These are phyloP conservation scores for Thielaviopsis ethacetica DNA, from an alignment of 2,329 filamentous ascomycete genomes.

Conservation along the genomic window DNA sequence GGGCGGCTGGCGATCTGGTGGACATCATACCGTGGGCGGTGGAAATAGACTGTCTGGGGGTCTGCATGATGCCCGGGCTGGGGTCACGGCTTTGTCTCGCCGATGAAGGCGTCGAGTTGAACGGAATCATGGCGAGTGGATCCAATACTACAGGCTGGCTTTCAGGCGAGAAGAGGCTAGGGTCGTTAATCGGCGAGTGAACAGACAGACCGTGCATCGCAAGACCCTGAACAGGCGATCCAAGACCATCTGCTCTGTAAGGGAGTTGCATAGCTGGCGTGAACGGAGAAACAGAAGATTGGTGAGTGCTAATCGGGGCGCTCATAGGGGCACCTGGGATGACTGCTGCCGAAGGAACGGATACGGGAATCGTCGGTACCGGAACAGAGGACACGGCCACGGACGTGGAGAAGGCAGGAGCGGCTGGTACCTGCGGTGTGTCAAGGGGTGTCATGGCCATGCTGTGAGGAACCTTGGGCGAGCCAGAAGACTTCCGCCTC, in stretches of 20 bases:
- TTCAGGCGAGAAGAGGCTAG: constrained; percentile 21
- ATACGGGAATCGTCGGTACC: background rate
- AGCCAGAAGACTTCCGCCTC: constrained; percentile 60
- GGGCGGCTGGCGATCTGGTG: constrained; percentile 3
- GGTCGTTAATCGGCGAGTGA: constrained; percentile 23
- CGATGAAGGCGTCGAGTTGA: constrained; percentile 59
- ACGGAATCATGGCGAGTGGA: constrained; percentile 42
- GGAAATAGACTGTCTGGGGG: constrained; percentile 26
- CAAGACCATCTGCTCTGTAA: constrained; percentile 29
- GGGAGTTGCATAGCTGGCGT: constrained; percentile 30
- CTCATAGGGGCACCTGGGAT: constrained; percentile 21
- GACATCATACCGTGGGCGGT: constrained; percentile 26
- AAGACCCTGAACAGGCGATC: constrained; percentile 10
- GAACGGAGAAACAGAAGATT: constrained; percentile 34
- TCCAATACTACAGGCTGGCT: constrained; percentile 28
- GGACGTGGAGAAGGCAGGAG: constrained; percentile 17
- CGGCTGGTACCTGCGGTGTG: constrained; percentile 24
- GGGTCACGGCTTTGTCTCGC: constrained; percentile 62
- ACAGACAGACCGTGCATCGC: constrained; percentile 11
- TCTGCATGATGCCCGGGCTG: constrained; percentile 36
- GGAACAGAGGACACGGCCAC: constrained; percentile 18
- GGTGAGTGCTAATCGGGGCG: constrained; percentile 18
- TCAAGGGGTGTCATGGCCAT: constrained; percentile 74
- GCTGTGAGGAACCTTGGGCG: constrained; percentile 53
- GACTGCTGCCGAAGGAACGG: background rate